Evolutionary conservation across 495 filamentous ascomycete species (phyloP).

Genomic region (Xylaria palmicola): DNA sequence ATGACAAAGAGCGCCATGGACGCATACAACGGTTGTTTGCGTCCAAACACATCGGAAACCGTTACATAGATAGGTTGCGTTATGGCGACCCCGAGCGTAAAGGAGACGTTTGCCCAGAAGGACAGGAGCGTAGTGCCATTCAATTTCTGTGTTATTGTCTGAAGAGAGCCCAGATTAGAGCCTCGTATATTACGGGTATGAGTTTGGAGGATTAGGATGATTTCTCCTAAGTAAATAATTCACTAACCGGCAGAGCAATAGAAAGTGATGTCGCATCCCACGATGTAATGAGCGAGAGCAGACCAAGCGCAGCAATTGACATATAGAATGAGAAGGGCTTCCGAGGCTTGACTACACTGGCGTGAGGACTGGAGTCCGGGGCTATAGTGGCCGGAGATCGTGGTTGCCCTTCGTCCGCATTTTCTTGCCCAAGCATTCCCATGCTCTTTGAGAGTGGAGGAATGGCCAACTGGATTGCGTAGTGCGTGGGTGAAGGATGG

Average conservation of each 20-base stretch:
- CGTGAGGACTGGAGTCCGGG: no score
- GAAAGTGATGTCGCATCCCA: not conserved
- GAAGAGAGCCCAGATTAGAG: no score
- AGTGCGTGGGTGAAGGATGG: no score
- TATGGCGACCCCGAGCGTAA: constrained; percentile 50
- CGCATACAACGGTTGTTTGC: constrained; percentile 67
- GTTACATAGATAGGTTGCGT: constrained; percentile 46
- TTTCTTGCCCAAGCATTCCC: no score
- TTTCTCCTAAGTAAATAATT: no score
- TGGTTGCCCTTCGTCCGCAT: no score
- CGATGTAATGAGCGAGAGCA: not conserved
- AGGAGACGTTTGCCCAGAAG: constrained; percentile 60
- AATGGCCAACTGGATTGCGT: no score
- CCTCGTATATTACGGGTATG: no score
- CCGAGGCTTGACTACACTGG: not conserved
- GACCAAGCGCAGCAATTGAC: not conserved
- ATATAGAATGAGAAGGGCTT: not conserved
- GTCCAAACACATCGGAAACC: constrained; percentile 68
- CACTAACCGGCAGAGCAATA: not conserved
- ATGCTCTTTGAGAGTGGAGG: no score
- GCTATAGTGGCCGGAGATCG: no score
- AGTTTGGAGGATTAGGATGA: no score
- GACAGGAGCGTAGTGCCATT: constrained; percentile 56
- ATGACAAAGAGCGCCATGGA: constrained; percentile 61
- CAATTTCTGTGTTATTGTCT: constrained; percentile 41